A percentile compares a stretch with the other conserved stretches of the same genome.
phyloP scores from a whole-genome alignment of 345 rosid genomes.

The Eucalyptus coolabah region DNA sequence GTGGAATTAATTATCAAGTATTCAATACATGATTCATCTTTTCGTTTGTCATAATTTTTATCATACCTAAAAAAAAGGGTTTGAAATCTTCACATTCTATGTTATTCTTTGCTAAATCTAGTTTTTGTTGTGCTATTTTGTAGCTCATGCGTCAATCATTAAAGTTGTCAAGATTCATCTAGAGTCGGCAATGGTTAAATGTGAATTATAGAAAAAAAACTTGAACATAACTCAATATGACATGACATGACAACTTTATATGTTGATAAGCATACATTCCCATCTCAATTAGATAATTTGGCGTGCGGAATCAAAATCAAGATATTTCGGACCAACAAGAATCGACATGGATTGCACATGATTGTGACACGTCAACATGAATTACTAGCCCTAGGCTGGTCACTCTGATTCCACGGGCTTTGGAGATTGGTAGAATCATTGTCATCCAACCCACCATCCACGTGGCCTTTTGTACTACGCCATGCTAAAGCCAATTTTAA shows the following conservation, averaged over 20 bases:
- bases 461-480: not conserved
- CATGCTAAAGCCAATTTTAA: not conserved
- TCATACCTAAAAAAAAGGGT: not conserved
- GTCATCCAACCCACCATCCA: not conserved
- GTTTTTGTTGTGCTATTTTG: not conserved
- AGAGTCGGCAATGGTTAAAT: fast-evolving
- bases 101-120: not conserved
- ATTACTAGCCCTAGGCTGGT: not conserved
- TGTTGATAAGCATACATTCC: not conserved
- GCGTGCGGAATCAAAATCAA: not conserved
- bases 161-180: fast-evolving
- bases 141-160: not conserved
- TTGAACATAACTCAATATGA: fast-evolving
- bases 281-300: not conserved
- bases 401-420: not conserved
- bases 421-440: not conserved
- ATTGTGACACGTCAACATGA: not conserved
- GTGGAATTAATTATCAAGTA: not conserved
- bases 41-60: not conserved
- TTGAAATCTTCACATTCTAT: not conserved
- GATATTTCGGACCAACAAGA: not conserved
- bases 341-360: not conserved
- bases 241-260: not conserved
- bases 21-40: not conserved
- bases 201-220: too few species aligned